phyloP scores from a whole-genome alignment of 225 moss, liverwort and hornwort genomes.

The Physcomitrellopsis africana region DNA sequence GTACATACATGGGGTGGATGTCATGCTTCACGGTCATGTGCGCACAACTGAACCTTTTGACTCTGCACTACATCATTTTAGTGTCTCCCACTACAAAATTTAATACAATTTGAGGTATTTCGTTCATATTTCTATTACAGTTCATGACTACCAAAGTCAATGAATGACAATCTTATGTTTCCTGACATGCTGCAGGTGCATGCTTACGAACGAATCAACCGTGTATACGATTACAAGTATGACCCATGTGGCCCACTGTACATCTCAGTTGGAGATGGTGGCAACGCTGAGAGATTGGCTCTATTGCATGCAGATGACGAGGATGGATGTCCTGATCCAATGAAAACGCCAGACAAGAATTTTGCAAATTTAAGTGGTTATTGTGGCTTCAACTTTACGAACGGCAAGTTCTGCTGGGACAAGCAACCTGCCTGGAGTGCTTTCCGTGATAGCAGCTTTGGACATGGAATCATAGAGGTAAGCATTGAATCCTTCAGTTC shows the following conservation, averaged over 20 bases:
- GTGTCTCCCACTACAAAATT: too few species aligned
- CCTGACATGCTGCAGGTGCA: conserved; percentile 62
- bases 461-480: conserved; percentile 89
- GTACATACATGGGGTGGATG: conserved; percentile 64
- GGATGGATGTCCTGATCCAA: conserved; percentile 53
- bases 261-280: conserved; percentile 84
- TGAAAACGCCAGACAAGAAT: conserved; percentile 34
- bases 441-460: conserved; percentile 81
- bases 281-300: conserved; percentile 76
- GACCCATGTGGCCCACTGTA: conserved; percentile 72
- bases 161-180: not conserved
- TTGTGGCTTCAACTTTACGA: conserved; percentile 79
- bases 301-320: conserved; percentile 66
- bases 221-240: conserved; percentile 74
- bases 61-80: not conserved
- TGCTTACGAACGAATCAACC: conserved; percentile 85
- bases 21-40: conserved; percentile 78
- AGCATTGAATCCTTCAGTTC: not conserved
- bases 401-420: conserved; percentile 84
- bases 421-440: conserved; percentile 89
- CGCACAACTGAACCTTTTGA: conserved; percentile 13
- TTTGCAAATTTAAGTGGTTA: conserved; percentile 53
- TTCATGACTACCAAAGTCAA: not conserved
- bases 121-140: not conserved
- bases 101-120: not conserved